phyloP scores from a whole-genome alignment of 768 basidiomycete genomes.

The Rubroboletus satanas region DNA sequence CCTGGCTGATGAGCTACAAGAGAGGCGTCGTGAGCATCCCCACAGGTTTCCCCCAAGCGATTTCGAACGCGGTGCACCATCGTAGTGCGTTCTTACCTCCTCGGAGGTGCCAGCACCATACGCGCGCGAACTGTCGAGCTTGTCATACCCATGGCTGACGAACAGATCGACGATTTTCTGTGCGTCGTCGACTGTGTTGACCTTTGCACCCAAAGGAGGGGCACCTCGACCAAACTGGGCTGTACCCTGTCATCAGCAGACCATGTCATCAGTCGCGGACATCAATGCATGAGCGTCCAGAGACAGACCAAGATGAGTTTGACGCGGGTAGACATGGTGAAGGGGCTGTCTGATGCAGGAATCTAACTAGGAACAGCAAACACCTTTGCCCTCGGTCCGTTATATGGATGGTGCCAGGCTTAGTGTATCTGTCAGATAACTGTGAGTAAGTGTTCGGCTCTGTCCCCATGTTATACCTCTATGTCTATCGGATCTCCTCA shows the following conservation, averaged over 20 bases:
- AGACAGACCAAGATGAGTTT: conserved; percentile 7
- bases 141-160: conserved; percentile 11
- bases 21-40: neutral
- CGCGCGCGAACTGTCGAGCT: conserved; percentile 8
- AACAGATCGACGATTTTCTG: conserved; percentile 21
- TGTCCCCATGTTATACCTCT: too few species aligned
- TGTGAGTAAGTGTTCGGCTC: neutral
- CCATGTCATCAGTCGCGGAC: neutral
- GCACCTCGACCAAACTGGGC: conserved; percentile 14
- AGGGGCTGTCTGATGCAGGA: neutral
- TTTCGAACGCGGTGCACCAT: neutral
- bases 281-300: neutral
- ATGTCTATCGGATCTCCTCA: too few species aligned
- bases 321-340: conserved; percentile 3
- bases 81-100: neutral
- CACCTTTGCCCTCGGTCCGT: neutral
- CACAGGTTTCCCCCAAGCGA: too few species aligned
- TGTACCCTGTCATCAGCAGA: conserved; percentile 7
- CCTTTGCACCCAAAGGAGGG: conserved; percentile 2
- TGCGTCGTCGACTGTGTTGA: conserved; percentile 12
- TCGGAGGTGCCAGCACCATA: conserved; percentile 18
- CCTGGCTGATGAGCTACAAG: conserved; percentile 9
- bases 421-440: neutral
- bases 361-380: neutral
- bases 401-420: neutral